These are phyloP conservation scores for Malus sieversii DNA, from an alignment of 306 rosid genomes.

Conservation along the genomic window DNA sequence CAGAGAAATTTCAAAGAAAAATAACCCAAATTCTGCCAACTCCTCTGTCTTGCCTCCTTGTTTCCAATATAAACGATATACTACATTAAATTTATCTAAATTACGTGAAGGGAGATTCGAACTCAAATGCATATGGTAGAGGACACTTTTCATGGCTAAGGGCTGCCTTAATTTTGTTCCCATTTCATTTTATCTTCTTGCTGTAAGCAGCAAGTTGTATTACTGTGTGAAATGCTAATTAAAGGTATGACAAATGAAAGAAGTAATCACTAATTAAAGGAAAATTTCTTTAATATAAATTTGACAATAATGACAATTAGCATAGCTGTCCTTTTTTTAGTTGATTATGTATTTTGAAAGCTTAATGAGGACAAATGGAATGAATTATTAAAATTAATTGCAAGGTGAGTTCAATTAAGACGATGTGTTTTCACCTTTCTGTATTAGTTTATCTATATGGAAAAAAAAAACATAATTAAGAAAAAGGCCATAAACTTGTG, in stretches of 20 bases:
- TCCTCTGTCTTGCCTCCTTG: background rate
- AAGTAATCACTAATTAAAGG: slow-evolving; percentile 24
- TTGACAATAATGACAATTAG: slow-evolving; percentile 35
- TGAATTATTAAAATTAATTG: slow-evolving; percentile 22
- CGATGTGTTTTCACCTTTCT: background rate
- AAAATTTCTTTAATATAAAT: slow-evolving; percentile 25
- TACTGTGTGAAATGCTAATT: background rate
- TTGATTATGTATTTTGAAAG: slow-evolving; percentile 27
- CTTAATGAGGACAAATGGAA: slow-evolving; percentile 30
- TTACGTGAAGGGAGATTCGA: too few species aligned
- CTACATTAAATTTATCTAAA: too few species aligned
- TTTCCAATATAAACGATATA: too few species aligned
- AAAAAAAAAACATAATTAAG: slow-evolving; percentile 4
- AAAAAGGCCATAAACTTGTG: background rate
- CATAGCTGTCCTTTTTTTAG: slow-evolving; percentile 29
- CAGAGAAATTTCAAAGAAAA: slow-evolving; percentile 9
- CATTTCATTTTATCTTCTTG: background rate
- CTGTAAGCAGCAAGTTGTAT: background rate
- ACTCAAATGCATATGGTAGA: too few species aligned
- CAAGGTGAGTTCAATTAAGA: background rate
- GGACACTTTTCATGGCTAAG: background rate
- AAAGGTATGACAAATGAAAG: slow-evolving; percentile 19
- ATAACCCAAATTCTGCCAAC: slow-evolving; percentile 8
- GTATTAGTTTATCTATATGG: background rate
- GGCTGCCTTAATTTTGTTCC: background rate